These are phyloP conservation scores for Fusarium sp. DNA, from an alignment of 2,329 filamentous ascomycete species.

Conservation along the genomic window DNA sequence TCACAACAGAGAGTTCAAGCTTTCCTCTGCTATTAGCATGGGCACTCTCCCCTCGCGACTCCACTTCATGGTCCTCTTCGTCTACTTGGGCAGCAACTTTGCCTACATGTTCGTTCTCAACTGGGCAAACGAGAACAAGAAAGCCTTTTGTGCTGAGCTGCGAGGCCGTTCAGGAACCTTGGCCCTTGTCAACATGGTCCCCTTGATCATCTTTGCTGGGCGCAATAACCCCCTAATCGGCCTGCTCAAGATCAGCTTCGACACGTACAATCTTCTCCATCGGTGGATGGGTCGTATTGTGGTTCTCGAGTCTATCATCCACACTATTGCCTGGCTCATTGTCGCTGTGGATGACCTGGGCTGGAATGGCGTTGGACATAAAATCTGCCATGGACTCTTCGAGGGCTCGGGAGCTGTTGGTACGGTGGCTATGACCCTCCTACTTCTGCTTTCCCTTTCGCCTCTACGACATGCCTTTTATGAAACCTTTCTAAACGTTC, in stretches of 20 bases:
- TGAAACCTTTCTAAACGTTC: constrained; percentile 92
- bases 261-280: constrained; percentile 87
- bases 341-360: constrained; percentile 78
- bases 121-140: constrained; percentile 71
- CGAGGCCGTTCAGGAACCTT: constrained; percentile 89
- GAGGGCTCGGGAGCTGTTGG: constrained; percentile 76
- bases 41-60: constrained; percentile 77
- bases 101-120: constrained; percentile 75
- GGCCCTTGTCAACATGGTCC: constrained; percentile 91
- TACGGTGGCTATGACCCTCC: constrained; percentile 72
- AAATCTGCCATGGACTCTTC: constrained; percentile 73
- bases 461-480: constrained; percentile 95
- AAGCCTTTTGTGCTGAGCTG: constrained; percentile 82
- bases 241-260: constrained; percentile 89
- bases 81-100: constrained; percentile 74
- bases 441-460: constrained; percentile 81
- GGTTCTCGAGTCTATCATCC: constrained; percentile 76
- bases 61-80: constrained; percentile 69
- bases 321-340: constrained; percentile 81
- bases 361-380: constrained; percentile 69
- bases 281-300: constrained; percentile 85
- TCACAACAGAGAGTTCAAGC: constrained; percentile 76
- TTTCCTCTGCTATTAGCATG: constrained; percentile 72
- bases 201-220: constrained; percentile 88
- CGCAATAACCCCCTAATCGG: constrained; percentile 94